Conservation (phyloP, 2,329 filamentous ascomycete genomes). For the Claviceps paspali region DNA sequence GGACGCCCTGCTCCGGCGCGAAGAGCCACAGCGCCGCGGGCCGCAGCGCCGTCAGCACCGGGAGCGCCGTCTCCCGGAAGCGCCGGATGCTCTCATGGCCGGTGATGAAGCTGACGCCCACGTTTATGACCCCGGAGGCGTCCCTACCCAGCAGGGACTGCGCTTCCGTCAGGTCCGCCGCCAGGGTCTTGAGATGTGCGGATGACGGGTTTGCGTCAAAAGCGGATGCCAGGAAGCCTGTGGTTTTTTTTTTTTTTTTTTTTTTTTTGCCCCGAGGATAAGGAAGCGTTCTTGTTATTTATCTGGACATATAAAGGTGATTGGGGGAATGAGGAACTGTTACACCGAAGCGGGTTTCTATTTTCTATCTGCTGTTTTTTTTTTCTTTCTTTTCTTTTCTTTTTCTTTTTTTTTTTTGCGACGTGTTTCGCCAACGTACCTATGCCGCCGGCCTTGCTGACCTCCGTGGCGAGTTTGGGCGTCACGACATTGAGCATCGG, state of each 20-base stretch:
- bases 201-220: conserved; percentile 17
- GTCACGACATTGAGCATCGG: conserved; percentile 21
- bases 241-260: not conserved
- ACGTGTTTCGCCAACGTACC: too few species aligned
- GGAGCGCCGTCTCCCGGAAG: conserved; percentile 29
- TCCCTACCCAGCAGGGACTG: conserved; percentile 12
- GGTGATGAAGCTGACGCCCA: conserved; percentile 43
- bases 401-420: not conserved
- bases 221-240: conserved; percentile 19
- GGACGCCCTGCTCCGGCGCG: conserved; percentile 33
- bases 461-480: conserved; percentile 20
- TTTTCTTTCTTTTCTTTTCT: not conserved
- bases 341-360: too few species aligned
- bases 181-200: conserved; percentile 17
- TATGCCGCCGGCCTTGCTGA: conserved; percentile 23
- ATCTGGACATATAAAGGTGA: too few species aligned
- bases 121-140: conserved; percentile 29
- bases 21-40: conserved; percentile 54
- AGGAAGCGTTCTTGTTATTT: too few species aligned
- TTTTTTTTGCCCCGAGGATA: too few species aligned
- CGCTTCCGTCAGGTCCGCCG: conserved; percentile 16
- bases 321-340: too few species aligned
- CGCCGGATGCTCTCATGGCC: conserved; percentile 26
- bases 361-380: conserved; percentile 4
- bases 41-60: conserved; percentile 33